Evolutionary conservation across 2,329 filamentous ascomycete genomes (phyloP), one percentile per base, ranked within the genome.

Genomic region (Eurotiales sp.): DNA sequence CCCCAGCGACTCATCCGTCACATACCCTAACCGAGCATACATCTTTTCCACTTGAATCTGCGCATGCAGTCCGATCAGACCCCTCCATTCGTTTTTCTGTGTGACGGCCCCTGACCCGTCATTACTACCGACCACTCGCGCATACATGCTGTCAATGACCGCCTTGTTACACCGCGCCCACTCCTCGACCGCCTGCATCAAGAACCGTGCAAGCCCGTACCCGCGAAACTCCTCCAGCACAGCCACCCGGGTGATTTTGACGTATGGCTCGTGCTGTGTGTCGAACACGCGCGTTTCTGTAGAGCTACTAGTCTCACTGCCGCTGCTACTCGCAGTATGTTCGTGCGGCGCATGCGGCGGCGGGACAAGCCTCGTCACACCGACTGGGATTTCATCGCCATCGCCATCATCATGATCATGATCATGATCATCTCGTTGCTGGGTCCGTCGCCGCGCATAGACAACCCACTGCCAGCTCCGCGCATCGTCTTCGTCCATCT

Each of bases 401-500:
- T 17, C 74, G 69, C n/a, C 70, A 72, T 42, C 32, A 77, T 62
- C 29, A n/a, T n/a, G n/a, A n/a, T n/a, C n/a, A n/a, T n/a, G n/a
- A n/a, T n/a, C n/a, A n/a, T n/a, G n/a, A n/a, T n/a, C n/a, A n/a
- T n/a, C n/a, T n/a, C n/a, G n/a, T n/a, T n/a, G n/a, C n/a, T n/a
- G n/a, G n/a, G n/a, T n/a, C n/a, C n/a, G n/a, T n/a, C n/a, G n/a
- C n/a, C n/a, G 8, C 1, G 53, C 82, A 69, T 95, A 96, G n/a
- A 85, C 76, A 25, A 96, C 85, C 87, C 89, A 96, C 69, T 96
- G 90, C 72, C 85, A 92, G 59, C 83, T 85, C 30, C 88, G 81
- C 1, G 78, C 59, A 67, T 97, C 92, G 65, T 96, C 90, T 1
- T 77, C 72, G 72, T 96, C 92, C 58, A 89, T 79, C 68, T 97